Percentiles rank a stretch among this genome's conserved stretches.
Conservation (phyloP, 345 rosid species). For the Punica granatum region DNA sequence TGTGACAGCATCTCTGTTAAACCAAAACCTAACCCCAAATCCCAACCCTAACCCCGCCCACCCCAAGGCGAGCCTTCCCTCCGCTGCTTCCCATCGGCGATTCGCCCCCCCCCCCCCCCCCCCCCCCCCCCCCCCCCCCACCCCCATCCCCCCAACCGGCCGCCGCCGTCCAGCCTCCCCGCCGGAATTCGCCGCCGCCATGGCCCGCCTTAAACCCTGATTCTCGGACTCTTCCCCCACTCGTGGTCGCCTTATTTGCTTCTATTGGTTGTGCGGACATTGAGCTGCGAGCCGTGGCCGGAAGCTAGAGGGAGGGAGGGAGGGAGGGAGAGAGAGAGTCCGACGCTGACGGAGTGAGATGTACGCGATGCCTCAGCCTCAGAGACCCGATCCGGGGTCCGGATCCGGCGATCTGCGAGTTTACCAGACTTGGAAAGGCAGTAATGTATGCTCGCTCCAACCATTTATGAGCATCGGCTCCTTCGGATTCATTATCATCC, state of each 20-base stretch:
- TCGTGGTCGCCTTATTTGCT: not conserved
- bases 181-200: not conserved
- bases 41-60: not conserved
- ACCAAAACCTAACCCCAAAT: constrained; percentile 13
- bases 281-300: not conserved
- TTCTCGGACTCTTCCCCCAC: not conserved
- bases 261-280: not conserved
- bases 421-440: constrained; percentile 92
- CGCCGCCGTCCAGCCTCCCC: not conserved
- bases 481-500: not conserved
- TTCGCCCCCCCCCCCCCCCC: constrained; percentile 4
- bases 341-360: constrained; percentile 29
- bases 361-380: constrained; percentile 89
- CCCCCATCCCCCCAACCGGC: no score
- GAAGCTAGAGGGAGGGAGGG: not conserved
- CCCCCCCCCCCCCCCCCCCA: no score
- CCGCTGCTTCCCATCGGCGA: not conserved
- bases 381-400: constrained; percentile 65
- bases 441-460: constrained; percentile 53
- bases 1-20: constrained; percentile 13
- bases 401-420: constrained; percentile 53
- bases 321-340: no score
- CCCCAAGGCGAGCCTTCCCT: not conserved
- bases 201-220: constrained; percentile 1
- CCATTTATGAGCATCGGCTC: not conserved